A percentile compares a stretch with the other conserved stretches of the same genome.
Conservation (phyloP, 1,284 basidiomycete genomes). For the Ustilago hordei region DNA sequence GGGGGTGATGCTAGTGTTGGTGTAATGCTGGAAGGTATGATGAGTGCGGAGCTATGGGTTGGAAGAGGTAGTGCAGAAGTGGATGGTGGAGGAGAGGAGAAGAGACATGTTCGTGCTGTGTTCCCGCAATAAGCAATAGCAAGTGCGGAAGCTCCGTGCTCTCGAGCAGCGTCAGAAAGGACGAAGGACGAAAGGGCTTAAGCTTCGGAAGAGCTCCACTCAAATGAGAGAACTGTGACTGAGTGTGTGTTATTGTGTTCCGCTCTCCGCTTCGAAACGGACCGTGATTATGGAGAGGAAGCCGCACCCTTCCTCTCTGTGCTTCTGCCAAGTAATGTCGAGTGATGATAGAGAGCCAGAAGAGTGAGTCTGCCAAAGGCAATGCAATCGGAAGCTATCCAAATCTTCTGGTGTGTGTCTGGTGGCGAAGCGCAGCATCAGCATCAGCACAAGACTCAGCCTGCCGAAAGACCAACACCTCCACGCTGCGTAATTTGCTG, state of each 20-base stretch:
- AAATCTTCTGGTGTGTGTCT: background rate
- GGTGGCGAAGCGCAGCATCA: constrained; percentile 8
- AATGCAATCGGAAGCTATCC: constrained; percentile 15
- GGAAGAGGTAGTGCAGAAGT: background rate
- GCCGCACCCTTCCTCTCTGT: background rate
- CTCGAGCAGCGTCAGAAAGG: background rate
- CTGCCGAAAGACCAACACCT: constrained; percentile 33
- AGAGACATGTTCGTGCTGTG: constrained; percentile 13
- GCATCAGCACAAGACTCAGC: constrained; percentile 5
- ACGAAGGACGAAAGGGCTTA: background rate
- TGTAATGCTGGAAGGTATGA: background rate
- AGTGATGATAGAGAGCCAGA: background rate
- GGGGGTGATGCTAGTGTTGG: background rate
- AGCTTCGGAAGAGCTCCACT: background rate
- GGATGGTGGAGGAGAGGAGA: background rate
- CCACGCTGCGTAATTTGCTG: constrained; percentile 21
- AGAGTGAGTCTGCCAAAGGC: background rate
- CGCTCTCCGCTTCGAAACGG: background rate
- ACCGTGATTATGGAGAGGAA: background rate
- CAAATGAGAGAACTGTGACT: background rate
- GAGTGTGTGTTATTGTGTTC: background rate
- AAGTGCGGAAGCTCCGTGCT: constrained; percentile 9
- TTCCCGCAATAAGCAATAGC: background rate
- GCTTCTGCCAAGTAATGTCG: background rate
- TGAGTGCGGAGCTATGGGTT: background rate